A percentile compares a stretch with the other conserved stretches of the same genome.
phyloP scores from a whole-genome alignment of 2,329 filamentous ascomycete species.

The Monilinia fructigena region DNA sequence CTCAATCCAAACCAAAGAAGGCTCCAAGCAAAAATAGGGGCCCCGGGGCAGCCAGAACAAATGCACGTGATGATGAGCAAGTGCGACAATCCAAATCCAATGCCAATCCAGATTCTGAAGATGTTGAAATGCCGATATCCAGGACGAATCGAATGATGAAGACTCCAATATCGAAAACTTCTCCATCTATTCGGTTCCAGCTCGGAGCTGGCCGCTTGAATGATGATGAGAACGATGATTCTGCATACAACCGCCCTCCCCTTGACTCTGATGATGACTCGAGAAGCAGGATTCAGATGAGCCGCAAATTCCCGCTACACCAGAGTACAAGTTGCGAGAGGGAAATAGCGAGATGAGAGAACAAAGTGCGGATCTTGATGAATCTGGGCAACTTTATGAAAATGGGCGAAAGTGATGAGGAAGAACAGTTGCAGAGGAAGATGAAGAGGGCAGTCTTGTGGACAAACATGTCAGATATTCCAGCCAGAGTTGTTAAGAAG shows the following conservation, averaged over 20 bases:
- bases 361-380: conserved; percentile 1
- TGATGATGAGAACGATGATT: not conserved
- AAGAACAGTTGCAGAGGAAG: not conserved
- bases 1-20: not conserved
- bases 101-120: not conserved
- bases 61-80: not conserved
- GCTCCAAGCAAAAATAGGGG: not conserved
- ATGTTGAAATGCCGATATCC: conserved; percentile 9
- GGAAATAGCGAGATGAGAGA: not conserved
- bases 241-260: not conserved
- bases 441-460: conserved; percentile 11
- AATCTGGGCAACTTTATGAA: conserved; percentile 7
- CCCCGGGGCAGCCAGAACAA: not conserved
- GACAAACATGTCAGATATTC: conserved; percentile 18
- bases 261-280: conserved; percentile 6
- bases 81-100: not conserved
- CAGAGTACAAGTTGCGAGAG: conserved; percentile 10
- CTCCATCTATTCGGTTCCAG: not conserved
- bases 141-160: not conserved
- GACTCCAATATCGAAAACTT: conserved; percentile 3
- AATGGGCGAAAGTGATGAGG: not conserved
- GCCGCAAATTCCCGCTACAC: conserved; percentile 12
- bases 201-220: not conserved
- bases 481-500: conserved; percentile 7
- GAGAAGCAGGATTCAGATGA: conserved; percentile 13